Conservation (phyloP, 2,329 filamentous ascomycete genomes). For the Didymella exigua region DNA sequence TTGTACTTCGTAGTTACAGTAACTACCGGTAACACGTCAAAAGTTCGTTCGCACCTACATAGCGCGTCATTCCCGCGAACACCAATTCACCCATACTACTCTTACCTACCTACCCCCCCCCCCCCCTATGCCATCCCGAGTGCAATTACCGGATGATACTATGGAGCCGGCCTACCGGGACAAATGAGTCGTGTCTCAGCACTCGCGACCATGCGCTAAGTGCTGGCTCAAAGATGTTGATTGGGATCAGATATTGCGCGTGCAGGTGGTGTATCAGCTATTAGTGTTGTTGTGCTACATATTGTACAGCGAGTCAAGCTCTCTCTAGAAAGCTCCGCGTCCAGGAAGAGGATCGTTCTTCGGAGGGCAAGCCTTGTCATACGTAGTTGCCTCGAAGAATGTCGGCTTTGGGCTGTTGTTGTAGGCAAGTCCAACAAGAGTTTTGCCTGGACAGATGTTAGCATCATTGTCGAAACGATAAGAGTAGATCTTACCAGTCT, state of each 20-base stretch:
- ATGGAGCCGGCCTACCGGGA: neutral
- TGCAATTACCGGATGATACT: neutral
- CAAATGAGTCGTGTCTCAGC: neutral
- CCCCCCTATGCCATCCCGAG: too few species aligned
- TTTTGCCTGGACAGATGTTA: constrained; percentile 7
- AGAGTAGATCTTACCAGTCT: constrained; percentile 16
- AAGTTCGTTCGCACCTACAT: too few species aligned
- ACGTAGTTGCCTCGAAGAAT: constrained; percentile 27
- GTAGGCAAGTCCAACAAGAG: constrained; percentile 31
- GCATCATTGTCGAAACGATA: neutral
- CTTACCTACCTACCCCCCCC: too few species aligned
- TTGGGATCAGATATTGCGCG: too few species aligned
- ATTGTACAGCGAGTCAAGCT: neutral
- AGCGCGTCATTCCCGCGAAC: too few species aligned
- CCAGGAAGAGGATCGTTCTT: constrained; percentile 34
- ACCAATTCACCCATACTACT: too few species aligned
- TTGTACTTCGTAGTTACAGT: too few species aligned
- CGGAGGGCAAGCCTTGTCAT: constrained; percentile 29
- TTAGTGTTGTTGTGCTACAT: neutral
- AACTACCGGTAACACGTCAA: too few species aligned
- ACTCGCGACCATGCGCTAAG: neutral
- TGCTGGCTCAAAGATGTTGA: neutral
- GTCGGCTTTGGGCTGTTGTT: constrained; percentile 24
- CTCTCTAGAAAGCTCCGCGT: constrained; percentile 28
- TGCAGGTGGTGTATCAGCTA: neutral